Evolutionary conservation across 345 rosid genomes (phyloP).

Genomic region (Dipteronia sinensis): DNA sequence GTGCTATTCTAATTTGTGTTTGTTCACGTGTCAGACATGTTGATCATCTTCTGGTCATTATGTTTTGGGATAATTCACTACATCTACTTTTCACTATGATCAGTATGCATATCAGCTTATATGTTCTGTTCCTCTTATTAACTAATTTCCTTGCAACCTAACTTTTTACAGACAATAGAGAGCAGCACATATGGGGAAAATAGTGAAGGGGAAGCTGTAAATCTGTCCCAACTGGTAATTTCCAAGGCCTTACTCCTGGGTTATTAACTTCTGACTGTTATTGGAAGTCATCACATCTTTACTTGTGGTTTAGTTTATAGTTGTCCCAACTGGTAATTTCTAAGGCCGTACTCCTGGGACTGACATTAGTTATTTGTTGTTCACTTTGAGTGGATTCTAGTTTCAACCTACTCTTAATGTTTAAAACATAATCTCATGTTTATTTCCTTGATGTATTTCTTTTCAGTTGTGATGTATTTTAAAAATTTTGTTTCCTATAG

Average conservation of each 20-base stretch:
- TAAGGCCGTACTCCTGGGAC: constrained; percentile 25
- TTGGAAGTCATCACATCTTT: too few relatives aligned
- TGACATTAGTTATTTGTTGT: constrained; percentile 21
- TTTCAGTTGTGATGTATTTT: not conserved
- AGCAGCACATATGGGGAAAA: constrained; percentile 84
- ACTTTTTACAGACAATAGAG: constrained; percentile 75
- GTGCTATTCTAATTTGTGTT: constrained; percentile 6
- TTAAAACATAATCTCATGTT: not conserved
- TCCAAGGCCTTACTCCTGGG: constrained; percentile 30
- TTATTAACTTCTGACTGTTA: too few relatives aligned
- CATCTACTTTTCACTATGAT: not conserved
- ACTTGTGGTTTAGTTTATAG: too few relatives aligned
- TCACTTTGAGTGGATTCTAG: constrained; percentile 22
- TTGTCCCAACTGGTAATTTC: constrained; percentile 91
- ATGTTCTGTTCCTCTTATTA: constrained; percentile 16
- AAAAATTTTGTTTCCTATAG: too few relatives aligned
- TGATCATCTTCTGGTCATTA: constrained; percentile 6
- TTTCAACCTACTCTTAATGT: constrained; percentile 3
- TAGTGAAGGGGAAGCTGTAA: constrained; percentile 83
- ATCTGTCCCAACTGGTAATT: constrained; percentile 93
- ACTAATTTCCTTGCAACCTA: constrained; percentile 19
- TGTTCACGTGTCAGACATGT: constrained; percentile 8
- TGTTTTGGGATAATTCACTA: constrained; percentile 15
- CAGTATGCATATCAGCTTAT: not conserved
- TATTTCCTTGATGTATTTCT: not conserved